Evolutionary conservation across 257 asterid species (phyloP).

Genomic region (Solanum dulcamara): DNA sequence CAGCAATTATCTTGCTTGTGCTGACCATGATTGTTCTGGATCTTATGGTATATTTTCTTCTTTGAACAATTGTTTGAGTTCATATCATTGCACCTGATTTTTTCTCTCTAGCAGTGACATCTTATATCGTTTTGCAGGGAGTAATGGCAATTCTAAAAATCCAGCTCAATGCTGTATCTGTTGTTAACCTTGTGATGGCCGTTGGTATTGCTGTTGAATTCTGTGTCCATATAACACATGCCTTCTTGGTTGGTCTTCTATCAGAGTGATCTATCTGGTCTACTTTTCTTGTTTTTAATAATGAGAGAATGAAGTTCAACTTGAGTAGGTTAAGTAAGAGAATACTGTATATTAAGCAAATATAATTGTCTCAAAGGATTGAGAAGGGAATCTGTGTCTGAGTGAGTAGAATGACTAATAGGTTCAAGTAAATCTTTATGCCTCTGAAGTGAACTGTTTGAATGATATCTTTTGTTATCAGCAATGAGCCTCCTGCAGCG

Average conservation of each 20-base stretch:
- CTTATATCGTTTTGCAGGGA: slow-evolving; percentile 46
- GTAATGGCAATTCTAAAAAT: slow-evolving; percentile 80
- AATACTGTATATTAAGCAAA: not conserved
- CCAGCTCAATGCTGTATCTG: slow-evolving; percentile 91
- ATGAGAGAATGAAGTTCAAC: not conserved
- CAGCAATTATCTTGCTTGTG: slow-evolving; percentile 83
- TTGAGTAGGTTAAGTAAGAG: not conserved
- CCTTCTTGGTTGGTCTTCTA: slow-evolving; percentile 71
- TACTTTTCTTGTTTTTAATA: not conserved
- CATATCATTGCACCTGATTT: not conserved
- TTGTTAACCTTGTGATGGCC: slow-evolving; percentile 95
- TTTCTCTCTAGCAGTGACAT: not conserved
- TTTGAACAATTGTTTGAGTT: not conserved
- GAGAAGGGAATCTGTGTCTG: not conserved
- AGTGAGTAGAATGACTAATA: not conserved
- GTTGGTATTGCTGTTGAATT: slow-evolving; percentile 97
- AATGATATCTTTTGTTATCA: not conserved
- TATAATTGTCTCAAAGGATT: not conserved
- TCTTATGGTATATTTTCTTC: slow-evolving; percentile 54
- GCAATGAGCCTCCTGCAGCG: not conserved
- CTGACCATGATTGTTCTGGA: slow-evolving; percentile 84
- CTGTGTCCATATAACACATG: slow-evolving; percentile 94
- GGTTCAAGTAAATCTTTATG: not conserved
- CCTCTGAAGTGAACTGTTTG: not conserved
- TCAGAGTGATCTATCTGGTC: not conserved